Percentiles rank a stretch among this genome's conserved stretches.
Evolutionary conservation across 2,329 filamentous ascomycete genomes (phyloP).

Genomic region (Pochonia chlamydosporia): DNA sequence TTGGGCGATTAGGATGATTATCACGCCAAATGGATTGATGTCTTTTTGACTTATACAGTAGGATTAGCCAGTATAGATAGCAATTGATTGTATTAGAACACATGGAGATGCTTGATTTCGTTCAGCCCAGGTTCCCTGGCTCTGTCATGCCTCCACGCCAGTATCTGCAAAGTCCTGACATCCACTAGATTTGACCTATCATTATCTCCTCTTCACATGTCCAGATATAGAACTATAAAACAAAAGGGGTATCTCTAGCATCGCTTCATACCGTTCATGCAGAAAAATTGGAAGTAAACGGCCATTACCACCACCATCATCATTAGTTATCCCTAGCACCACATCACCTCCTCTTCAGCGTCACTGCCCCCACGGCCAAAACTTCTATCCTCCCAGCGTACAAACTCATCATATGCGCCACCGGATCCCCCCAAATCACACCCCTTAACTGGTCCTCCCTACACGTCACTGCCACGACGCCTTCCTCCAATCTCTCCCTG

Average conservation of each 20-base stretch:
- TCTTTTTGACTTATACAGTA: not conserved
- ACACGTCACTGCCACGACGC: constrained; percentile 63
- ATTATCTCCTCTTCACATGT: too few relatives aligned
- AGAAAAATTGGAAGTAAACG: too few relatives aligned
- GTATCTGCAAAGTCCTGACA: too few relatives aligned
- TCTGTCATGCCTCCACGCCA: too few relatives aligned
- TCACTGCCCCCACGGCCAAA: constrained; percentile 56
- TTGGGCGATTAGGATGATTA: not conserved
- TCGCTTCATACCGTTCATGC: not conserved
- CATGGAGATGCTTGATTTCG: too few relatives aligned
- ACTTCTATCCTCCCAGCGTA: constrained; percentile 68
- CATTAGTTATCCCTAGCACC: too few relatives aligned
- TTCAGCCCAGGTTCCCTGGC: too few relatives aligned
- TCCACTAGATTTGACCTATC: too few relatives aligned
- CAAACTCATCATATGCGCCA: constrained; percentile 73
- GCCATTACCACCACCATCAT: too few relatives aligned
- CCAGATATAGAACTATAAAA: too few relatives aligned
- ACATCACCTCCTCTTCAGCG: constrained; percentile 9
- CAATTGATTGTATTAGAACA: constrained; percentile 2
- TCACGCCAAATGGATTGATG: not conserved
- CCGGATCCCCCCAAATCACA: constrained; percentile 75
- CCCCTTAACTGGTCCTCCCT: constrained; percentile 62
- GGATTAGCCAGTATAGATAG: constrained; percentile 1
- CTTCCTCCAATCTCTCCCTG: constrained; percentile 46
- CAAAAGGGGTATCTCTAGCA: not conserved